Conservation (phyloP, 1,284 basidiomycete genomes). For the Cystobasidiaceae sp. region DNA sequence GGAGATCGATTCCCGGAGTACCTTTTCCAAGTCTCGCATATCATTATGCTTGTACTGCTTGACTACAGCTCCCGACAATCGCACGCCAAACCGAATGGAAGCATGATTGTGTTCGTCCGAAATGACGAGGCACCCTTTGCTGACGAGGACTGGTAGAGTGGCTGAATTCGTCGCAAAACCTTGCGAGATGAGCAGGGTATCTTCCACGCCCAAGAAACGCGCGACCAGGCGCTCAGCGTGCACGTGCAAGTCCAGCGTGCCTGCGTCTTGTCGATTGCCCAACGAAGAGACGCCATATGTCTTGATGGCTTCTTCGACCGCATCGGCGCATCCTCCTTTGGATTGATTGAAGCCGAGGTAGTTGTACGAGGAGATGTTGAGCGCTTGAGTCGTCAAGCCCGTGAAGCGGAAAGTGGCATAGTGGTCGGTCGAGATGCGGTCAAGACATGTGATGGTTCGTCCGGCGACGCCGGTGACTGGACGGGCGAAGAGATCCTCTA, state of each 20-base stretch:
- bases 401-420: constrained; percentile 70
- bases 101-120: constrained; percentile 97
- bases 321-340: constrained; percentile 86
- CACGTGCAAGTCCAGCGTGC: constrained; percentile 74
- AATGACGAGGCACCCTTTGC: constrained; percentile 89
- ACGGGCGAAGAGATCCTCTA: constrained; percentile 93
- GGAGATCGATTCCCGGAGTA: constrained; percentile 86
- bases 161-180: constrained; percentile 98
- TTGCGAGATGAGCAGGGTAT: constrained; percentile 87
- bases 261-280: constrained; percentile 75
- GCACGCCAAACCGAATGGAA: constrained; percentile 86
- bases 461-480: constrained; percentile 94
- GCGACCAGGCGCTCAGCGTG: constrained; percentile 83
- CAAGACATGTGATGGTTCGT: constrained; percentile 80
- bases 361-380: constrained; percentile 98
- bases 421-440: constrained; percentile 77
- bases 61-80: constrained; percentile 81
- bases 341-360: constrained; percentile 98
- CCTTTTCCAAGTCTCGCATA: constrained; percentile 71
- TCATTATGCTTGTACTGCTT: constrained; percentile 97
- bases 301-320: constrained; percentile 72
- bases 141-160: constrained; percentile 82
- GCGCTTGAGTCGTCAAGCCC: constrained; percentile 71
- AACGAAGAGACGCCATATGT: constrained; percentile 74
- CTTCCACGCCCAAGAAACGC: constrained; percentile 81